phyloP scores from a whole-genome alignment of 441 rosid species.

The Pelargonium myrrhifolium region DNA sequence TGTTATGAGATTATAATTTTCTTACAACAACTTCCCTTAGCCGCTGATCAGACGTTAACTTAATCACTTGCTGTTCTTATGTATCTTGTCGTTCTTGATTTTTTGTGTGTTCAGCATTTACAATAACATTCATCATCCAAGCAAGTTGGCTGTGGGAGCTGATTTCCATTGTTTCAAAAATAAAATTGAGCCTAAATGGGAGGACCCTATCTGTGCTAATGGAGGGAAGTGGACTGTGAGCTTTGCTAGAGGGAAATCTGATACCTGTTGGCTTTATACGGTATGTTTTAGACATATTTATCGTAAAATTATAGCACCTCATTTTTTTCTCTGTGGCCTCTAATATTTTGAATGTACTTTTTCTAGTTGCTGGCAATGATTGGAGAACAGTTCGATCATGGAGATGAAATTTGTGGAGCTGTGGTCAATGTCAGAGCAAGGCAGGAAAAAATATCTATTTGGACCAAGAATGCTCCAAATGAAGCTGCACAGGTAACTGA shows the following conservation, averaged over 20 bases:
- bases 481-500: constrained; percentile 71
- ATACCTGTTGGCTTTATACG: constrained; percentile 68
- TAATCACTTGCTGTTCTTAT: background rate
- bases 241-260: constrained; percentile 49
- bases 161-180: constrained; percentile 82
- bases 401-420: constrained; percentile 86
- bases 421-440: constrained; percentile 62
- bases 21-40: background rate
- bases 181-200: constrained; percentile 90
- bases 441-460: constrained; percentile 65
- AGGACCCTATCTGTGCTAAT: constrained; percentile 82
- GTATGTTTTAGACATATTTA: constrained; percentile 25
- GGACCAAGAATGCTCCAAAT: constrained; percentile 88
- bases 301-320: background rate
- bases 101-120: constrained; percentile 44
- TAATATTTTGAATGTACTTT: background rate
- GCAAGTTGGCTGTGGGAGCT: constrained; percentile 57
- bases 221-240: constrained; percentile 88
- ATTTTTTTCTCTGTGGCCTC: background rate
- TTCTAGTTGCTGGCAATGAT: constrained; percentile 79
- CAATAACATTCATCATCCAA: constrained; percentile 66
- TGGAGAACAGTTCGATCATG: constrained; percentile 82
- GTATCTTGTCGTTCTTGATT: background rate
- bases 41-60: background rate
- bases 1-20: too few relatives aligned